Percentiles rank a stretch among this genome's conserved stretches.
Conservation (phyloP, 2,329 filamentous ascomycete genomes). For the Aspergillus sp. region DNA sequence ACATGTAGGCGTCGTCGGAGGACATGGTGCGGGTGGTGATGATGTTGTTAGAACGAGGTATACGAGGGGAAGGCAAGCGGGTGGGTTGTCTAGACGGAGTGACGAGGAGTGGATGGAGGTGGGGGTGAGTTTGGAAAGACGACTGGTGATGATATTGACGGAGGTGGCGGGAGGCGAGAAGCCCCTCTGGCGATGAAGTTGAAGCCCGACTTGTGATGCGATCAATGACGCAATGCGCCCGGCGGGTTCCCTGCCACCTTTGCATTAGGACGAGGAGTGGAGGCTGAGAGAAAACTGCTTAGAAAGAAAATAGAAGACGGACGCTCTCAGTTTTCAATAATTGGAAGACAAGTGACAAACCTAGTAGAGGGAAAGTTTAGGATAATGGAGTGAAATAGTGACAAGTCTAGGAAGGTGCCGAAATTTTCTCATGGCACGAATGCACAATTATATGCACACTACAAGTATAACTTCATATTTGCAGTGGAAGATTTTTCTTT, state of each 20-base stretch:
- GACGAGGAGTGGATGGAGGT: not conserved
- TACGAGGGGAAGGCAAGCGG: not conserved
- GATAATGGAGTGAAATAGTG: not conserved
- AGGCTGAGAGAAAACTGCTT: too few species aligned
- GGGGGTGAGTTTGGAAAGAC: not conserved
- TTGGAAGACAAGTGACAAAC: too few species aligned
- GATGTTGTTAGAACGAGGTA: constrained; percentile 1
- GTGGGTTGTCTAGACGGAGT: not conserved
- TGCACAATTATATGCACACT: not conserved
- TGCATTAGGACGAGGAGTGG: not conserved
- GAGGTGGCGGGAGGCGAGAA: not conserved
- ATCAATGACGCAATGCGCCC: constrained; percentile 27
- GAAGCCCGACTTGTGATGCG: constrained; percentile 16
- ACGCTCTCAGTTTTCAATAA: too few species aligned
- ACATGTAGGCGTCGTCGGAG: constrained; percentile 77
- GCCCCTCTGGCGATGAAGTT: constrained; percentile 9
- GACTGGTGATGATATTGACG: not conserved
- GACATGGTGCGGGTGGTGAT: constrained; percentile 36
- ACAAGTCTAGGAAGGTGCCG: not conserved
- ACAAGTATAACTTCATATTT: not conserved
- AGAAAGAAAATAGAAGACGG: not conserved
- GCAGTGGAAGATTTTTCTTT: not conserved
- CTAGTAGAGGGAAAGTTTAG: not conserved
- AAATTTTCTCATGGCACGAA: not conserved
- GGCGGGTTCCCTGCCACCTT: constrained; percentile 17